Percentiles rank a stretch among this genome's conserved stretches.
Conservation (phyloP, 1,139 yeast species). For the Lodderomyces elongisporus region DNA sequence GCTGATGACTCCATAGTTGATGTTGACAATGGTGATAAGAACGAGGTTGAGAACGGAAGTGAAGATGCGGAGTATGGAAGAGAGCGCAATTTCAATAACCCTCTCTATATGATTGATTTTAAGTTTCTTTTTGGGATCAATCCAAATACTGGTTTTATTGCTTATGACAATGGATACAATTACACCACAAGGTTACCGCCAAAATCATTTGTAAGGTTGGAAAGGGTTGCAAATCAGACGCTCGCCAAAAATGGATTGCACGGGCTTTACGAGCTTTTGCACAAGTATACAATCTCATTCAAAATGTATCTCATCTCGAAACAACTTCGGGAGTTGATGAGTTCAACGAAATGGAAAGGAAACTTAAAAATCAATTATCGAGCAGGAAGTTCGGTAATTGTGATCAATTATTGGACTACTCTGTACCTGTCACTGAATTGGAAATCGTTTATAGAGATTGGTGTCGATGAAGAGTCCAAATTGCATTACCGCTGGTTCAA, state of each 20-base stretch:
- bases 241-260: constrained; percentile 49
- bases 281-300: constrained; percentile 67
- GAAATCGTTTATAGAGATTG: constrained; percentile 59
- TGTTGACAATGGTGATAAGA: constrained; percentile 17
- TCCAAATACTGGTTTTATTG: constrained; percentile 30
- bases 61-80: not conserved
- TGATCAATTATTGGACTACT: constrained; percentile 68
- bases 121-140: constrained; percentile 52
- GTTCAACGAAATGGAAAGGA: constrained; percentile 58
- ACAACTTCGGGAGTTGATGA: constrained; percentile 53
- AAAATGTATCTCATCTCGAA: constrained; percentile 66
- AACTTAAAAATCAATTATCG: constrained; percentile 63
- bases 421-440: constrained; percentile 32
- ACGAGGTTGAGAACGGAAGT: constrained; percentile 22
- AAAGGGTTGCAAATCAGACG: constrained; percentile 52
- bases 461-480: constrained; percentile 49
- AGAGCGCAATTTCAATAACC: constrained; percentile 17
- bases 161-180: constrained; percentile 18
- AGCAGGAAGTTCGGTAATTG: constrained; percentile 55
- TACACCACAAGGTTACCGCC: constrained; percentile 30
- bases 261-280: constrained; percentile 64
- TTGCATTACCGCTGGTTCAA: constrained; percentile 65
- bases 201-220: constrained; percentile 42
- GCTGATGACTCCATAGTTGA: constrained; percentile 43
- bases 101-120: constrained; percentile 75